Evolutionary conservation across 2,329 filamentous ascomycete genomes (phyloP).

Genomic region (Hymenoscyphus infarciens): DNA sequence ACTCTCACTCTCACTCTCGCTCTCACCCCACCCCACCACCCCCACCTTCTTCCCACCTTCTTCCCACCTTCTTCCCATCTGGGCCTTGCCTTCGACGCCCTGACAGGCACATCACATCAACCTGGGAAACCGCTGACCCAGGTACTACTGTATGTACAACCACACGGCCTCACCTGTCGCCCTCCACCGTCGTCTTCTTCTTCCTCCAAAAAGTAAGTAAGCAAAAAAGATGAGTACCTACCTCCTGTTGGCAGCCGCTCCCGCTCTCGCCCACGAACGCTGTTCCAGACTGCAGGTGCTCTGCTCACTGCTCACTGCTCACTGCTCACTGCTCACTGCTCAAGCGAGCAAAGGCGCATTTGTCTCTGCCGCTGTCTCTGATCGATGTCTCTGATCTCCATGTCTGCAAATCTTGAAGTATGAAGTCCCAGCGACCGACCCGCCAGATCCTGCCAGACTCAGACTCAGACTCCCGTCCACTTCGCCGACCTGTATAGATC

Average conservation of each 20-base stretch:
- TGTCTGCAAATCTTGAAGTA: background rate
- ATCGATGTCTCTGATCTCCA: slow-evolving; percentile 3
- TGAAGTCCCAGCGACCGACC: background rate
- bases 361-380: background rate
- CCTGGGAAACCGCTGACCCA: slow-evolving; percentile 7
- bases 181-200: background rate
- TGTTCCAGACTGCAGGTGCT: background rate
- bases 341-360: background rate
- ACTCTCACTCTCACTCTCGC: too few species aligned
- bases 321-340: background rate
- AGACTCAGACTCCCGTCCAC: too few species aligned
- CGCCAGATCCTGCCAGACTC: background rate
- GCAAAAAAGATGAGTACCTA: background rate
- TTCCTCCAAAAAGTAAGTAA: slow-evolving; percentile 3
- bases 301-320: background rate
- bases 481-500: background rate
- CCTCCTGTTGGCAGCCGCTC: background rate
- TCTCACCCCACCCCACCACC: too few species aligned
- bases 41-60: too few species aligned
- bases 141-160: too few species aligned
- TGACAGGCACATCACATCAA: background rate
- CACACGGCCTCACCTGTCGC: slow-evolving; percentile 3
- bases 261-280: background rate
- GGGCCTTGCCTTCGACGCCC: background rate
- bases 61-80: background rate